Percentiles rank a stretch among this genome's conserved stretches.
Conservation (phyloP, 306 rosid species). For the Medicago arabica region DNA sequence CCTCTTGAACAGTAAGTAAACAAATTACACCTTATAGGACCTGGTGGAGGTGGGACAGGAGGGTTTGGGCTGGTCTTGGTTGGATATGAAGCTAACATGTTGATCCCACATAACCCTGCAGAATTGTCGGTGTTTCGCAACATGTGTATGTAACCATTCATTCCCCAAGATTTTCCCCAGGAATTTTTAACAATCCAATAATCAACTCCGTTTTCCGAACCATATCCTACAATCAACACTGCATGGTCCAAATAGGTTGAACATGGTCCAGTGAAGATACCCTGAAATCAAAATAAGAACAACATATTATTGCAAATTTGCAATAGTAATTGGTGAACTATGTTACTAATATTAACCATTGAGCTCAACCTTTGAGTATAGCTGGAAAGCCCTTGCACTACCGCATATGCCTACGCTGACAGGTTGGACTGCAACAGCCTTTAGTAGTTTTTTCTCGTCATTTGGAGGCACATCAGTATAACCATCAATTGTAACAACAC, state of each 20-base stretch:
- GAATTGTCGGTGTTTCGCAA: conserved; percentile 59
- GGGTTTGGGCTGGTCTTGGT: conserved; percentile 78
- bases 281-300: conserved; percentile 55
- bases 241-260: conserved; percentile 87
- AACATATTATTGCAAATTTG: background rate
- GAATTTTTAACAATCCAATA: conserved; percentile 95
- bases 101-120: conserved; percentile 85
- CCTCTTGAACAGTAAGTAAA: conserved; percentile 67
- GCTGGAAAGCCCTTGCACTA: conserved; percentile 78
- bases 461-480: conserved; percentile 63
- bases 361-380: conserved; percentile 77
- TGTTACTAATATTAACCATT: conserved; percentile 25
- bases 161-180: conserved; percentile 89
- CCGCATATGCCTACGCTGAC: conserved; percentile 94
- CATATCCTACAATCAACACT: conserved; percentile 89
- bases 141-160: conserved; percentile 80
- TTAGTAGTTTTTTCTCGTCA: conserved; percentile 66
- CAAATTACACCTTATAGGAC: conserved; percentile 65
- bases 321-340: conserved; percentile 13
- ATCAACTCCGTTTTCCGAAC: conserved; percentile 78
- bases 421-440: conserved; percentile 87
- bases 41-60: conserved; percentile 77
- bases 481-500: conserved; percentile 79
- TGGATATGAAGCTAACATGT: conserved; percentile 85
- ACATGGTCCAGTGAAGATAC: conserved; percentile 87